These are phyloP conservation scores for Elaeis oleifera DNA, from an alignment of 202 grass and related monocot genomes.

Conservation along the genomic window DNA sequence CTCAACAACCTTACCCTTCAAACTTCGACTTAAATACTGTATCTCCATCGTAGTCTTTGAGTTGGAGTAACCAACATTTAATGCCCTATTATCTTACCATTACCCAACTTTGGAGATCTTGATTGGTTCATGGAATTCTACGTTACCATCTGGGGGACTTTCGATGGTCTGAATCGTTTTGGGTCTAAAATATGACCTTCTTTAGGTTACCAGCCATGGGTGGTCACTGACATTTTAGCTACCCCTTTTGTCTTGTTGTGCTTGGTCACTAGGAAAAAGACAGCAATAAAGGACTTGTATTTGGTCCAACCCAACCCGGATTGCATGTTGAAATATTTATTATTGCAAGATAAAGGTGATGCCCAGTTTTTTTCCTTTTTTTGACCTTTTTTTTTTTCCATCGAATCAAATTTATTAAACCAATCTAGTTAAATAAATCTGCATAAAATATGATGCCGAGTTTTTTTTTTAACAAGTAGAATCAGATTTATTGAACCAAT, in stretches of 20 bases:
- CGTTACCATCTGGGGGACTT: background rate
- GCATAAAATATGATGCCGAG: no score
- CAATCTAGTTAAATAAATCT: no score
- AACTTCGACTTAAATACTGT: background rate
- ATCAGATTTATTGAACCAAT: no score
- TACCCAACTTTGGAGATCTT: background rate
- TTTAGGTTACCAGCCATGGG: background rate
- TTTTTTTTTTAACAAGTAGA: no score
- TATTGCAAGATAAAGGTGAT: no score
- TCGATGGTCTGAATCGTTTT: background rate
- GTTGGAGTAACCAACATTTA: background rate
- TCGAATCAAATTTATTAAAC: no score
- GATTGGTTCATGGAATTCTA: background rate
- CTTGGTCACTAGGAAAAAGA: no score
- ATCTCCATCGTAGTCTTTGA: background rate
- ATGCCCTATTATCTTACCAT: background rate
- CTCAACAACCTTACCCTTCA: background rate
- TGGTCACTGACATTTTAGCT: constrained; percentile 12
- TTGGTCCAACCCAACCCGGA: no score
- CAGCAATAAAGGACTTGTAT: no score
- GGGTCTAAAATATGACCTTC: background rate
- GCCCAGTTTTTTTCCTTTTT: no score
- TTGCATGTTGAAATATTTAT: no score
- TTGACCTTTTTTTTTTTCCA: no score
- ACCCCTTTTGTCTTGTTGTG: background rate